Conservation (phyloP, 106 monocot genomes). For the Apostasia shenzhenica region DNA sequence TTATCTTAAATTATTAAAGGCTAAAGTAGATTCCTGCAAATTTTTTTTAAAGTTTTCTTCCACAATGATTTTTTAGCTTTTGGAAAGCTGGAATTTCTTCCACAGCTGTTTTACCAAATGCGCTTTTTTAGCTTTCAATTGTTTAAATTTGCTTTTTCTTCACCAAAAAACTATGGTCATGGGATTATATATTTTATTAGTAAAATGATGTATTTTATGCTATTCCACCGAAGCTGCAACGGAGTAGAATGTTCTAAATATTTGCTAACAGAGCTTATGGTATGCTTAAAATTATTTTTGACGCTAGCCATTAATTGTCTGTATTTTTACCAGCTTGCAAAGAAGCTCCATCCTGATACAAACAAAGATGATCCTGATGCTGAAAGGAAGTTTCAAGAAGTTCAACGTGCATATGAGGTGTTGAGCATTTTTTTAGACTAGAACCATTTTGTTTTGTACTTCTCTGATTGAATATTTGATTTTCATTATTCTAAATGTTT, state of each 20-base stretch:
- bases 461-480: not conserved
- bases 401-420: conserved; percentile 90
- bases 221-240: too few relatives aligned
- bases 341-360: conserved; percentile 95
- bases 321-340: conserved; percentile 57
- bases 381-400: conserved; percentile 95
- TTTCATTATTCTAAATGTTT: not conserved
- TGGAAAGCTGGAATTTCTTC: too few relatives aligned
- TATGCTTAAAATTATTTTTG: not conserved
- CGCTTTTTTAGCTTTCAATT: too few relatives aligned
- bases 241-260: not conserved
- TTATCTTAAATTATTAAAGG: too few relatives aligned
- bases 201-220: too few relatives aligned
- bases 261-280: not conserved
- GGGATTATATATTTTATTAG: too few relatives aligned
- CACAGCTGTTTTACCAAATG: too few relatives aligned
- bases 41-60: too few relatives aligned
- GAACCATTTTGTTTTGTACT: not conserved
- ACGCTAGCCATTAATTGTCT: not conserved
- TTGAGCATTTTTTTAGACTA: not conserved
- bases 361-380: conserved; percentile 93
- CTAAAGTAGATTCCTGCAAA: too few relatives aligned
- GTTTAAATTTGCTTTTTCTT: too few relatives aligned
- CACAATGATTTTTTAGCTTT: too few relatives aligned
- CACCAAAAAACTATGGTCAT: too few relatives aligned